phyloP scores from a whole-genome alignment of 1,284 basidiomycete genomes.

The Tilletia indica region DNA sequence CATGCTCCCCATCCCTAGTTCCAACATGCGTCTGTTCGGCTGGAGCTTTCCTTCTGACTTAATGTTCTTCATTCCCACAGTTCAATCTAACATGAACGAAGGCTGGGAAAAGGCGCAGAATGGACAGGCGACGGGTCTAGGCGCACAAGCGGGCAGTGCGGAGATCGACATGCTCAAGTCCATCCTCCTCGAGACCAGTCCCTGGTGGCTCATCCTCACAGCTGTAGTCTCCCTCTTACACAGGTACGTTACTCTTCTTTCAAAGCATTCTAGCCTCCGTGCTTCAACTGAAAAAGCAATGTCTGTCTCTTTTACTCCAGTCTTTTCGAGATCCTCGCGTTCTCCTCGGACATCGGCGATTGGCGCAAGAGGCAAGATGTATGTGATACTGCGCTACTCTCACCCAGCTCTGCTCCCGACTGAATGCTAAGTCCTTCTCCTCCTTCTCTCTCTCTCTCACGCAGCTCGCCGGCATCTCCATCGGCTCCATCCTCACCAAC shows the following conservation, averaged over 20 bases:
- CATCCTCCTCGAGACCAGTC: conserved; percentile 71
- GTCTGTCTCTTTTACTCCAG: neutral
- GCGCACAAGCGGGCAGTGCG: conserved; percentile 84
- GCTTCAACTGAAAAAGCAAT: too few species aligned
- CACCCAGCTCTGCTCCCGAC: neutral
- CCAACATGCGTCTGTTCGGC: neutral
- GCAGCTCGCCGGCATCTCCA: conserved; percentile 61
- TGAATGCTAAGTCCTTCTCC: neutral
- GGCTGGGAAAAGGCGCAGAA: conserved; percentile 64
- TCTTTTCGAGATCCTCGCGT: conserved; percentile 61
- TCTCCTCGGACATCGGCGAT: conserved; percentile 76
- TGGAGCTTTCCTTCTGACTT: neutral
- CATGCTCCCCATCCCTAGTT: neutral
- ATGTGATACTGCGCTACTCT: neutral
- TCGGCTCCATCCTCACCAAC: conserved; percentile 76
- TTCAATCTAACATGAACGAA: conserved; percentile 30
- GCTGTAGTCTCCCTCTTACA: conserved; percentile 78
- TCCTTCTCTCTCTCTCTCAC: neutral
- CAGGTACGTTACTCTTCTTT: conserved; percentile 55
- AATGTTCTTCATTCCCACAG: neutral
- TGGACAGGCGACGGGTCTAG: conserved; percentile 65
- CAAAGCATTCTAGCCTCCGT: too few species aligned
- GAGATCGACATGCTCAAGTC: conserved; percentile 59
- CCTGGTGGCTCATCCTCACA: conserved; percentile 77
- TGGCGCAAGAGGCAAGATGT: conserved; percentile 81